Base-by-base conservation (phyloP, 345 rosid genomes). In the Noccaea caerulescens region DNA sequence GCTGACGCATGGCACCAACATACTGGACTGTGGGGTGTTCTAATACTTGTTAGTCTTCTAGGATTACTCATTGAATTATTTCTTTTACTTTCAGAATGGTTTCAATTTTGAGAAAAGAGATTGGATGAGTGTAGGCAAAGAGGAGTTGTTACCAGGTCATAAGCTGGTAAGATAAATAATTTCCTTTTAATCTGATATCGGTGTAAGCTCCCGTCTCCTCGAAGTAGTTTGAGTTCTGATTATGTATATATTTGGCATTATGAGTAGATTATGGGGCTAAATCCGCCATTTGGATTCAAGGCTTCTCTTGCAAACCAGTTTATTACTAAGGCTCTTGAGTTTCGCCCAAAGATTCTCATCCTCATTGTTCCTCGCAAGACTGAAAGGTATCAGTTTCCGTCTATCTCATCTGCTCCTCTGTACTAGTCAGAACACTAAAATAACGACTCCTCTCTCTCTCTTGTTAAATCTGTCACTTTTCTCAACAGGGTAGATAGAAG, bases 211-310 rank as follows among this genome's bases (percentile, higher is more conserved):
- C 3, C n/a, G 33, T 34, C 5, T 52, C 16, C 34, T 60, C 8
- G 16, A 42, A 51, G 27, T 52, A 43, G 11, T 39, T 53, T 37
- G 56, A 33, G 30, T 51, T 70, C 75, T 49, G 54, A 63, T 38
- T 49, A 53, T 65, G 36, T 70, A 12, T 66, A 13, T 4, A 46
- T 66, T 23, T 46, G 45, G 57, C 20, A 71, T 58, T 36, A 7
- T 69, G 73, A 52, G 67, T 78, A 94, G 99, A 84, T 94, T 68
- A 86, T 91, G 96, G 97, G 99, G 72, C 72, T 91, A 68, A 94
- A 91, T 80, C 99, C 99, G 72, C 99, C 99, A 43, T 94, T 94
- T 77, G 99, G 99, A 71, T 78, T 84, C 64, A 84, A 83, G 73
- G 90, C 87, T 52, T 76, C 78, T 69, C 82, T 81, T 79, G 99